phyloP scores from a whole-genome alignment of 202 grass and related monocot species.

The Panicum hallii region DNA sequence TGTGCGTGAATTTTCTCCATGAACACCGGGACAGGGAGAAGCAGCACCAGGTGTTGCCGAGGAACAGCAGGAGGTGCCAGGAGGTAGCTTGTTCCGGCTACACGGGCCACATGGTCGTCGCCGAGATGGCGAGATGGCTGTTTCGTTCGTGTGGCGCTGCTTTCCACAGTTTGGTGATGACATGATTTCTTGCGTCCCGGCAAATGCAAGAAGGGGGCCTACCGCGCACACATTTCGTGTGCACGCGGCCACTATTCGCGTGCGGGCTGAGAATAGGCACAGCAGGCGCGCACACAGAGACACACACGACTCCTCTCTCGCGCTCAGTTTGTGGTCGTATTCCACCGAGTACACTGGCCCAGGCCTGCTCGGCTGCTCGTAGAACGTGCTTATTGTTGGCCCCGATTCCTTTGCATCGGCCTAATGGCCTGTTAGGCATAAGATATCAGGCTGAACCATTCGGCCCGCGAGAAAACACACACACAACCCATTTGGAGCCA shows the following conservation, averaged over 20 bases:
- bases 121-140: neutral
- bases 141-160: neutral
- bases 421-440: neutral
- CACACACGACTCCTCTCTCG: too few species aligned
- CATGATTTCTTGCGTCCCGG: neutral
- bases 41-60: neutral
- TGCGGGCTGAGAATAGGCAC: neutral
- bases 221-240: neutral
- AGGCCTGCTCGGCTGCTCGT: too few species aligned
- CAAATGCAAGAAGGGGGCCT: neutral
- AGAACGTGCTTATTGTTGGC: too few species aligned
- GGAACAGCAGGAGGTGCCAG: neutral
- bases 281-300: too few species aligned
- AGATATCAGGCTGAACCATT: neutral
- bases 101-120: neutral
- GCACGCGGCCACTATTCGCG: neutral
- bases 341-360: neutral
- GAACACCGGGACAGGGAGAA: neutral
- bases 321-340: too few species aligned
- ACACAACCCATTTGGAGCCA: neutral
- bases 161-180: slow-evolving; percentile 7
- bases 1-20: too few species aligned
- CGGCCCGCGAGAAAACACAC: neutral
- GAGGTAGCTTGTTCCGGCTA: neutral
- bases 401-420: too few species aligned